These are phyloP conservation scores for Aspergillus bertholletiae DNA, from an alignment of 495 filamentous ascomycete genomes.

Conservation along the genomic window DNA sequence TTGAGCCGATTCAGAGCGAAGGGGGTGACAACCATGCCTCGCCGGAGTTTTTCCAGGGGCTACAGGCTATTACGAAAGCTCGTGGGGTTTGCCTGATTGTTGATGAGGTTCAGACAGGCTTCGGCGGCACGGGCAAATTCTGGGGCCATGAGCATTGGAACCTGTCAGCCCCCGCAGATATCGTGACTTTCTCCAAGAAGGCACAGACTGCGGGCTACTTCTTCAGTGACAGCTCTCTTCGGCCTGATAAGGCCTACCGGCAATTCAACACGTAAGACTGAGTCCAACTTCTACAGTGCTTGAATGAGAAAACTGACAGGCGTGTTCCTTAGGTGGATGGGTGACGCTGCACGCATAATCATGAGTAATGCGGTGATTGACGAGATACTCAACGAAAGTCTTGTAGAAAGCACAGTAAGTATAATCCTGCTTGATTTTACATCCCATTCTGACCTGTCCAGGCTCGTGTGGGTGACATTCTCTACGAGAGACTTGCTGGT, in stretches of 20 bases:
- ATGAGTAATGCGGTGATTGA: conserved; percentile 76
- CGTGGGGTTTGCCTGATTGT: conserved; percentile 77
- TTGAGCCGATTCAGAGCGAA: conserved; percentile 86
- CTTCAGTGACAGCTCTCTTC: conserved; percentile 66
- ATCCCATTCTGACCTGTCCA: not conserved
- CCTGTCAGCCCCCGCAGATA: conserved; percentile 71
- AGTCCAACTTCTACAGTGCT: not conserved
- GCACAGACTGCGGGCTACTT: conserved; percentile 88
- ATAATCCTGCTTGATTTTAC: not conserved
- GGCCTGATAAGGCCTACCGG: conserved; percentile 82
- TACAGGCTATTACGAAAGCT: conserved; percentile 68
- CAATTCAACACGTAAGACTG: conserved; percentile 72
- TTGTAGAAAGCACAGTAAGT: conserved; percentile 62
- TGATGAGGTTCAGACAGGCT: conserved; percentile 86
- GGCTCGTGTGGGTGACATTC: conserved; percentile 63
- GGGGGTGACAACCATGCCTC: conserved; percentile 90
- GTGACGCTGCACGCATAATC: conserved; percentile 74
- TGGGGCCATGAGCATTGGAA: conserved; percentile 92
- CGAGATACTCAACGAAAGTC: conserved; percentile 67
- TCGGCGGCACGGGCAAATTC: conserved; percentile 68
- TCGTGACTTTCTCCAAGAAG: conserved; percentile 90
- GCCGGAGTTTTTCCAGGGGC: conserved; percentile 70
- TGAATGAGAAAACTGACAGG: not conserved
- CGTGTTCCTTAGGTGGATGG: conserved; percentile 61
- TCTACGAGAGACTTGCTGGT: conserved; percentile 57